phyloP scores from a whole-genome alignment of 495 filamentous ascomycete species.

The Barbatosphaeria neglecta region DNA sequence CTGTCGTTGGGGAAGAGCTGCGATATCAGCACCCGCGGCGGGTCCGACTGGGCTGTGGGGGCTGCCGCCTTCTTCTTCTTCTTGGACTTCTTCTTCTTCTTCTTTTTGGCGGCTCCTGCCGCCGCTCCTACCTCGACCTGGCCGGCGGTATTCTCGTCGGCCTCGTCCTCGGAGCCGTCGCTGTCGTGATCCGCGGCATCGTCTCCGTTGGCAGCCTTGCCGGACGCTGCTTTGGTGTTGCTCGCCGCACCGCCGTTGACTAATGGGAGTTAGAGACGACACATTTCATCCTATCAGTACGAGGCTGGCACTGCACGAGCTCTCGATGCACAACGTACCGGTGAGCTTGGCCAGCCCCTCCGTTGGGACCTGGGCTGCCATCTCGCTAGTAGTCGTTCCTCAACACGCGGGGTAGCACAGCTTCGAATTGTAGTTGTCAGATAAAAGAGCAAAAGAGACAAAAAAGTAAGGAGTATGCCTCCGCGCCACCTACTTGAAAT shows the following conservation, averaged over 20 bases:
- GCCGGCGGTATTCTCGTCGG: conserved; percentile 22
- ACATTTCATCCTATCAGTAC: neutral
- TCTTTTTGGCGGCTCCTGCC: conserved; percentile 38
- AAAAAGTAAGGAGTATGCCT: too few species aligned
- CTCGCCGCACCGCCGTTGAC: conserved; percentile 34
- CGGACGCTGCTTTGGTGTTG: conserved; percentile 36
- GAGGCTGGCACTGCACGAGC: too few species aligned
- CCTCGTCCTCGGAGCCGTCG: conserved; percentile 59
- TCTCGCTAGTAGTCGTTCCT: too few species aligned
- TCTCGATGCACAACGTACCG: conserved; percentile 17
- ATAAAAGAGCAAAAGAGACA: neutral
- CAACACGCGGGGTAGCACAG: too few species aligned
- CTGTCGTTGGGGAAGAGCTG: conserved; percentile 62
- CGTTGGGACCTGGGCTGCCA: conserved; percentile 31
- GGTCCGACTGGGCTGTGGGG: conserved; percentile 62
- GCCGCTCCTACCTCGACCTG: conserved; percentile 12
- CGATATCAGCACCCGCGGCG: conserved; percentile 63
- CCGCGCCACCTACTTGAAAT: too few species aligned
- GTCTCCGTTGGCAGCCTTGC: conserved; percentile 31
- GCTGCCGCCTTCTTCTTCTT: conserved; percentile 60
- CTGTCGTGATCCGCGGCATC: conserved; percentile 48
- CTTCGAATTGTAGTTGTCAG: too few species aligned
- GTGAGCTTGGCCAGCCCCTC: conserved; percentile 32
- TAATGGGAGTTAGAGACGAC: conserved; percentile 4
- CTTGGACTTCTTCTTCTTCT: conserved; percentile 81